These are phyloP conservation scores for Phytophthora vignae DNA, from an alignment of 352 stramenopile genomes.

Conservation along the genomic window DNA sequence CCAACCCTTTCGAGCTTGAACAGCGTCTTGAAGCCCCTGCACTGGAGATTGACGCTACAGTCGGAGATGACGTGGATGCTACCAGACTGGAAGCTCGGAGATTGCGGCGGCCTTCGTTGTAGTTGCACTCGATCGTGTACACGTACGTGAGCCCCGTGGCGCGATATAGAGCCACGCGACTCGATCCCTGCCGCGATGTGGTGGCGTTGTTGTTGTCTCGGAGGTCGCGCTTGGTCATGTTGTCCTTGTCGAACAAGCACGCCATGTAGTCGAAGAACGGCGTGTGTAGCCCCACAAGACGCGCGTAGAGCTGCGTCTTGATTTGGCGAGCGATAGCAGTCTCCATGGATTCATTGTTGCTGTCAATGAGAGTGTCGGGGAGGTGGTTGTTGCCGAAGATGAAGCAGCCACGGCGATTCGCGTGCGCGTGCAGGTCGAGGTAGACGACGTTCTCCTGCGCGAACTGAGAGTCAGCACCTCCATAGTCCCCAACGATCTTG, in stretches of 20 bases:
- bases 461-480: conserved; percentile 25
- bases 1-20: conserved; percentile 19
- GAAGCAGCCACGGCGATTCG: conserved; percentile 91
- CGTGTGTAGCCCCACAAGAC: conserved; percentile 73
- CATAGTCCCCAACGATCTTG: conserved; percentile 39
- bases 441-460: conserved; percentile 66
- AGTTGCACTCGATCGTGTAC: conserved; percentile 95
- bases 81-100: conserved; percentile 36
- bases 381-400: conserved; percentile 90
- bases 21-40: conserved; percentile 5
- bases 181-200: conserved; percentile 72
- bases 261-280: conserved; percentile 89
- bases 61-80: conserved; percentile 21
- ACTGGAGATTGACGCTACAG: neutral
- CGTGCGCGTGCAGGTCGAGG: conserved; percentile 92
- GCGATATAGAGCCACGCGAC: conserved; percentile 77
- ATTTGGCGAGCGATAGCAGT: conserved; percentile 54
- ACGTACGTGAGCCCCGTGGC: conserved; percentile 78
- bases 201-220: conserved; percentile 64
- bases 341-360: conserved; percentile 21
- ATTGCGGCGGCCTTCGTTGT: conserved; percentile 79
- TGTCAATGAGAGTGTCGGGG: conserved; percentile 10
- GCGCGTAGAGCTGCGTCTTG: conserved; percentile 86
- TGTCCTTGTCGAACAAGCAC: conserved; percentile 85
- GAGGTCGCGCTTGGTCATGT: conserved; percentile 77